phyloP scores from a whole-genome alignment of 2,329 filamentous ascomycete species.

The Arthrinium phaeospermum region DNA sequence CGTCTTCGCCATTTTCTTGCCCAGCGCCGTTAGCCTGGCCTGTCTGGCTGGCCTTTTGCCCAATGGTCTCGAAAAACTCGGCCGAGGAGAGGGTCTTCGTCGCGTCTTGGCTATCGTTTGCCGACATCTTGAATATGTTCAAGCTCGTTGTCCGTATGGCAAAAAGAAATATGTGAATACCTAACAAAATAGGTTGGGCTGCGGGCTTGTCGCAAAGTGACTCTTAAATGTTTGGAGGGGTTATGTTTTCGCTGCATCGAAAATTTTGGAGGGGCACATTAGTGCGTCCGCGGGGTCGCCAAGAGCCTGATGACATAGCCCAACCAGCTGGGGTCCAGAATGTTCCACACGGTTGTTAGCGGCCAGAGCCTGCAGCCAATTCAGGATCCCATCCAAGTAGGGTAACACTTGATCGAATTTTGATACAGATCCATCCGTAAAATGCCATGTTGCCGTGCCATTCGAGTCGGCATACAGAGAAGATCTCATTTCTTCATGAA shows the following conservation, averaged over 20 bases:
- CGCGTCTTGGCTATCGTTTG: slow-evolving; percentile 42
- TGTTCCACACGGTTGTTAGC: slow-evolving; percentile 7
- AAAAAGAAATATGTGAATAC: neutral
- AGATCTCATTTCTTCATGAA: slow-evolving; percentile 52
- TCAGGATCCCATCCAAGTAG: slow-evolving; percentile 21
- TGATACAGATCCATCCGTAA: neutral
- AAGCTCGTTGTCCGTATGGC: neutral
- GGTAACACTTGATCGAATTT: slow-evolving; percentile 11
- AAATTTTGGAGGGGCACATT: slow-evolving; percentile 27
- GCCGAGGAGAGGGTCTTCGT: slow-evolving; percentile 41
- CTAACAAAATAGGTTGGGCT: slow-evolving; percentile 12
- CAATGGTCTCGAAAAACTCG: slow-evolving; percentile 68
- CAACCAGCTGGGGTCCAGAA: slow-evolving; percentile 3
- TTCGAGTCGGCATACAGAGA: neutral
- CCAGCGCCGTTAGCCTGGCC: slow-evolving; percentile 30
- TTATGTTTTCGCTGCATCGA: slow-evolving; percentile 10
- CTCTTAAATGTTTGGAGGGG: slow-evolving; percentile 18
- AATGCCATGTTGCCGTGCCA: neutral
- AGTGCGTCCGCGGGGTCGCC: slow-evolving; percentile 23
- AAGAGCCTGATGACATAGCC: slow-evolving; percentile 23
- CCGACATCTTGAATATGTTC: slow-evolving; percentile 46
- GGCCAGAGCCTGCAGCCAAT: neutral
- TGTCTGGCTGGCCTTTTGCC: slow-evolving; percentile 60
- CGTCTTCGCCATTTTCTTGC: slow-evolving; percentile 47
- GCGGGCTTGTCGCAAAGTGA: slow-evolving; percentile 10